Evolutionary conservation across 768 basidiomycete species (phyloP).

Genomic region (Phylloporus sp.): DNA sequence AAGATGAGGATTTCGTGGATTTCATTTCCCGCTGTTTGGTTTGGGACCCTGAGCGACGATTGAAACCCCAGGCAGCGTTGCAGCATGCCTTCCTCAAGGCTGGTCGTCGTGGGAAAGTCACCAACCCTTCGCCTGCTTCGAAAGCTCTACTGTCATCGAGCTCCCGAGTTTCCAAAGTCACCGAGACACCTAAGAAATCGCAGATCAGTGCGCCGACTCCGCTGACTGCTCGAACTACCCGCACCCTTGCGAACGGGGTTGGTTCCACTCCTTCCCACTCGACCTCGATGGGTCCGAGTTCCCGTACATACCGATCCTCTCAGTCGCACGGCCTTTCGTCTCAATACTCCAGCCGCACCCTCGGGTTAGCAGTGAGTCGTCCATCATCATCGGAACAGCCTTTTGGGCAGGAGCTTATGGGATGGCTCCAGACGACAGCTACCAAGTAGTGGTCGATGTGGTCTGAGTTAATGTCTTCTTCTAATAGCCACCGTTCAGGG

Average conservation of each 20-base stretch:
- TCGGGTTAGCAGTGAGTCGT: conserved; percentile 64
- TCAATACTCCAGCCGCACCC: conserved; percentile 71
- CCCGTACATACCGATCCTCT: conserved; percentile 62
- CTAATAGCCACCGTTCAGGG: conserved; percentile 3
- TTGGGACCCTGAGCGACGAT: conserved; percentile 95
- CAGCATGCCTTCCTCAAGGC: conserved; percentile 84
- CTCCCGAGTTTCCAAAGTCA: conserved; percentile 48
- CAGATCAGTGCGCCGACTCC: conserved; percentile 87
- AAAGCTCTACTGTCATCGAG: conserved; percentile 54
- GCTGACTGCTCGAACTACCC: conserved; percentile 69
- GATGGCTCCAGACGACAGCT: conserved; percentile 34
- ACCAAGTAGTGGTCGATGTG: conserved; percentile 24
- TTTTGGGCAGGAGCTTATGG: conserved; percentile 35
- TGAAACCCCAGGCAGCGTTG: conserved; percentile 91
- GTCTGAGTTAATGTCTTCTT: conserved; percentile 10
- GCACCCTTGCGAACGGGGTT: conserved; percentile 45
- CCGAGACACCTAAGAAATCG: conserved; percentile 83
- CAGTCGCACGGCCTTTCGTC: conserved; percentile 65
- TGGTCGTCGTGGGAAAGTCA: conserved; percentile 50
- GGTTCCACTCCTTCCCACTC: conserved; percentile 58
- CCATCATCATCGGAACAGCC: conserved; percentile 32
- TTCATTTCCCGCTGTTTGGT: conserved; percentile 96
- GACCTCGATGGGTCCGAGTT: conserved; percentile 53
- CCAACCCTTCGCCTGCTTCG: conserved; percentile 39
- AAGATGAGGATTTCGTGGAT: conserved; percentile 94